A percentile compares a stretch with the other conserved stretches of the same genome.
Conservation (phyloP, 371 early-diverging fungal species). For the Apophysomyces elegans region DNA sequence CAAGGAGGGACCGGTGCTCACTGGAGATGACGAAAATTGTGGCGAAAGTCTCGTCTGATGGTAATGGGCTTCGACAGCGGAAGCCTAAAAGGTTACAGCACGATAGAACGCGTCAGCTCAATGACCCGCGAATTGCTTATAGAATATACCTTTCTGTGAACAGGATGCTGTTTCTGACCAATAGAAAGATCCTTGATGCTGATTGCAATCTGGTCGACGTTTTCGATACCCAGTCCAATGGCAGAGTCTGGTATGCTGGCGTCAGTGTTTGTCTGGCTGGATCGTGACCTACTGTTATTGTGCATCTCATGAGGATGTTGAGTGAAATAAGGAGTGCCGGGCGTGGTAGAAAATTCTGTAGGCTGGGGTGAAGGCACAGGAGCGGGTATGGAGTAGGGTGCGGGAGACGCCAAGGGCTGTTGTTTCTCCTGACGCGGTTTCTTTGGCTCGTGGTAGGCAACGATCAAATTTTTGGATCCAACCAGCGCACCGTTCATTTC, state of each 20-base stretch:
- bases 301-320: conserved; percentile 17
- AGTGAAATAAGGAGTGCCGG: neutral
- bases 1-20: conserved; percentile 39
- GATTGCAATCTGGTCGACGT: conserved; percentile 41
- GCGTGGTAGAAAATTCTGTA: conserved; percentile 7
- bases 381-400: neutral
- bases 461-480: conserved; percentile 34
- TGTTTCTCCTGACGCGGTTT: conserved; percentile 40
- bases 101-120: too few relatives aligned
- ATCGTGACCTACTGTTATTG: neutral
- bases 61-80: conserved; percentile 23
- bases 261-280: neutral
- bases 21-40: conserved; percentile 40
- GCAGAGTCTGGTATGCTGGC: neutral
- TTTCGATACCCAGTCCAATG: conserved; percentile 41
- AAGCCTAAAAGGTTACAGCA: neutral
- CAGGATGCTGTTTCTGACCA: conserved; percentile 34
- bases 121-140: too few relatives aligned
- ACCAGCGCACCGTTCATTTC: conserved; percentile 40
- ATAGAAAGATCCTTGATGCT: conserved; percentile 38
- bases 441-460: conserved; percentile 53
- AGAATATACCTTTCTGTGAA: conserved; percentile 1
- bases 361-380: conserved; percentile 9
- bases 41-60: conserved; percentile 25
- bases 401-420: conserved; percentile 17